These are phyloP conservation scores for Cantharellus cinnabarinus DNA, from an alignment of 768 basidiomycete genomes.

Conservation along the genomic window DNA sequence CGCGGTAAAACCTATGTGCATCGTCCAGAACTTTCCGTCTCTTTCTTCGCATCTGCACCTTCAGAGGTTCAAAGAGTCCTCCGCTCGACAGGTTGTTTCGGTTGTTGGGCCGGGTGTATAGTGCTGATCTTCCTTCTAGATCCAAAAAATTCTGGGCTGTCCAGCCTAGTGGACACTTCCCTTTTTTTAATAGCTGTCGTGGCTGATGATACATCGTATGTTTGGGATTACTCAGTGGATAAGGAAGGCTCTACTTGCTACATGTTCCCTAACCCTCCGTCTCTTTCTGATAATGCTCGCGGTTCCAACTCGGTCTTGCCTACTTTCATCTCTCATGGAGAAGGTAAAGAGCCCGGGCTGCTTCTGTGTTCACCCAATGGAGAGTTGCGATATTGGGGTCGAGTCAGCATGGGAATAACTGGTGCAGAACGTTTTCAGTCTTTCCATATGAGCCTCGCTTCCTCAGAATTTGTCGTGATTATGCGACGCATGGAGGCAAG, in stretches of 20 bases:
- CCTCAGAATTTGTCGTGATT: neutral
- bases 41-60: slow-evolving; percentile 2
- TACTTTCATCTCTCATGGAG: slow-evolving; percentile 2
- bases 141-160: neutral
- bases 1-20: neutral
- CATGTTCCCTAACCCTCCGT: slow-evolving; percentile 7
- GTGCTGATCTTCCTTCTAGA: neutral
- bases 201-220: slow-evolving; percentile 1
- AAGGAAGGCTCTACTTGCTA: slow-evolving; percentile 5
- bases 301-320: slow-evolving; percentile 1
- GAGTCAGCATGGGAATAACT: slow-evolving; percentile 2
- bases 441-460: neutral
- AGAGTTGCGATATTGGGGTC: slow-evolving; percentile 7
- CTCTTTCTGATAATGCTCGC: neutral
- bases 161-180: slow-evolving; percentile 2
- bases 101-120: neutral
- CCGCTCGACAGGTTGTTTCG: neutral
- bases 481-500: neutral
- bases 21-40: slow-evolving; percentile 6
- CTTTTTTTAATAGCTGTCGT: slow-evolving; percentile 1
- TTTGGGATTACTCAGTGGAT: slow-evolving; percentile 2
- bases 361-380: slow-evolving; percentile 4
- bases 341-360: slow-evolving; percentile 5
- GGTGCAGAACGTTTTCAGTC: slow-evolving; percentile 3
- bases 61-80: slow-evolving; percentile 4